Evolutionary conservation across 176 grass and related monocot genomes (phyloP).

Genomic region (Avena sativa): DNA sequence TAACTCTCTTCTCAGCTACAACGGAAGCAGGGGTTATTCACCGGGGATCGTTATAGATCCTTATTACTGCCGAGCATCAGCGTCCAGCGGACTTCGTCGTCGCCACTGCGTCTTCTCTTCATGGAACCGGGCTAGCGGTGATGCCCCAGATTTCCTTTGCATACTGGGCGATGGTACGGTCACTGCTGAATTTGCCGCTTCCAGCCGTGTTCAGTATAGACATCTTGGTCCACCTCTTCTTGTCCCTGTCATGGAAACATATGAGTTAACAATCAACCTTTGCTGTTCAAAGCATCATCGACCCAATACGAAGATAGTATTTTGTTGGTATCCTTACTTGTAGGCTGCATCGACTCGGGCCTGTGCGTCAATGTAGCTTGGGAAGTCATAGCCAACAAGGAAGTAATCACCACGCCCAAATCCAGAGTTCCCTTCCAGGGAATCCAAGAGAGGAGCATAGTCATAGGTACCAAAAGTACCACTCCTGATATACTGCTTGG

Average conservation of each 20-base stretch:
- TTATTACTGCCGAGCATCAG: slow-evolving; percentile 31
- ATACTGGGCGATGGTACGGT: slow-evolving; percentile 92
- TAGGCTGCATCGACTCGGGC: slow-evolving; percentile 83
- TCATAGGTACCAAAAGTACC: slow-evolving; percentile 86
- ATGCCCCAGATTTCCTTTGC: slow-evolving; percentile 96
- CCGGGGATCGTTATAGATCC: slow-evolving; percentile 39
- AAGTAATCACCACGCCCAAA: slow-evolving; percentile 98
- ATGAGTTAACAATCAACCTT: slow-evolving; percentile 7
- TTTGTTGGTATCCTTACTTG: slow-evolving; percentile 71
- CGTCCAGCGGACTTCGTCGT: background rate
- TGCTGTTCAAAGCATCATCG: background rate
- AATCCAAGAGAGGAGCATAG: slow-evolving; percentile 89
- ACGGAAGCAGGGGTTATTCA: slow-evolving; percentile 37
- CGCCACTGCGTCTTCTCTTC: background rate
- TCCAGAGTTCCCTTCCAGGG: slow-evolving; percentile 90
- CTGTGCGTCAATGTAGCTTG: slow-evolving; percentile 91
- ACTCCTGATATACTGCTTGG: slow-evolving; percentile 76
- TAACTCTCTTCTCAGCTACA: slow-evolving; percentile 22
- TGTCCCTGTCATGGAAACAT: slow-evolving; percentile 65
- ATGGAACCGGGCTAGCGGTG: slow-evolving; percentile 66
- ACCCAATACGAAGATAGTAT: slow-evolving; percentile 18
- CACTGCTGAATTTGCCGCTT: slow-evolving; percentile 97
- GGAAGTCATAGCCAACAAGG: slow-evolving; percentile 96
- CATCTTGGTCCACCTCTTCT: slow-evolving; percentile 92
- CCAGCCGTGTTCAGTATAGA: slow-evolving; percentile 96